Base-by-base conservation (phyloP, 179 eudicot species). In the Sideroxylon spinosum region DNA sequence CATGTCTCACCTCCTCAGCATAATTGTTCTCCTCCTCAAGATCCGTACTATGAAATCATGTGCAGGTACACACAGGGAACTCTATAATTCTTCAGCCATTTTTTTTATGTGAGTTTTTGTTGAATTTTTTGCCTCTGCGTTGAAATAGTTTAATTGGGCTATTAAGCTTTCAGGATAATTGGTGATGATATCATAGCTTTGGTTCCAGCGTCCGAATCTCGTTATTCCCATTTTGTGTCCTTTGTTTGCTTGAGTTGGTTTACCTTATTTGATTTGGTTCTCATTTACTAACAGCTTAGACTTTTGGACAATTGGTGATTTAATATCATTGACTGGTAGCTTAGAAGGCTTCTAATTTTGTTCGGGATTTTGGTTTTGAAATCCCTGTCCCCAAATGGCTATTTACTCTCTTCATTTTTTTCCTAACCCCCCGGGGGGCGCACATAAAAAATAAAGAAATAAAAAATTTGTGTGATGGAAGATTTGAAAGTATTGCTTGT, bases 1-100 rank as follows among this genome's bases (percentile, higher is more conserved):
- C 75, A 86, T 83, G 86, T 83, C 86, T 19, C 88, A 86, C 69
- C 78, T 83, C 53, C 81, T 78, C 67, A 86, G 88, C 76, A 73
- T 86, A 74, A 67, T 86, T 12, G 81, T 86, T 46, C 78, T 86
- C 73, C 79, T 86, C 71, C 84, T 86, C 72, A 86, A 86, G 76
- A 85, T 85, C 70, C 85, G 78, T 63, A 82, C 85, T 57, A 82
- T 72, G 68, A 85, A 85, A 73, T 85, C 87, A 7, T 85, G 87
- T 65, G 85, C 87, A 77, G 87, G 87, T 85, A 81, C 6, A 10
- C 50, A 22, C 10, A 2, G 0, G 37, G 44, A 13, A 6, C 6
- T 10, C 9, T 69, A 16, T 75, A 12, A 29, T 44, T 62, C 13
- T 44, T 60, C 37, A 57, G 20, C 37, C 5, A 7, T 44, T 29